Conservation (phyloP, 1,284 basidiomycete genomes). For the Testicularia cyperi region DNA sequence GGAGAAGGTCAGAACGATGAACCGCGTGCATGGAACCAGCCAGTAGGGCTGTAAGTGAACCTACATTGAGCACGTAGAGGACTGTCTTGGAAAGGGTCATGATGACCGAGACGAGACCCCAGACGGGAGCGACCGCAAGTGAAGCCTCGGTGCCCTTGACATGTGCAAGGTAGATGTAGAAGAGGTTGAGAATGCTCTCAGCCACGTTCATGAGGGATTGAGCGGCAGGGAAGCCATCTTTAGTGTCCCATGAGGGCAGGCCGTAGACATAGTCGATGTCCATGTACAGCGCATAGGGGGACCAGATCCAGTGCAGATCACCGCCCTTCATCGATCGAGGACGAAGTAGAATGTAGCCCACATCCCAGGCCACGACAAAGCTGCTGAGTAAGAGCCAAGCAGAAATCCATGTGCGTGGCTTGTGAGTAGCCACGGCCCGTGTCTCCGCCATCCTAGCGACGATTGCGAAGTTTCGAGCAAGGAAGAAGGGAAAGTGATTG, state of each 20-base stretch:
- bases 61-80: slow-evolving; percentile 64
- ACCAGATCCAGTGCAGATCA: slow-evolving; percentile 45
- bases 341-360: slow-evolving; percentile 45
- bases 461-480: no score
- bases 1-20: not conserved
- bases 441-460: no score
- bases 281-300: slow-evolving; percentile 66
- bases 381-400: slow-evolving; percentile 35
- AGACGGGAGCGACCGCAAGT: slow-evolving; percentile 66
- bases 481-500: no score
- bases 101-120: slow-evolving; percentile 72
- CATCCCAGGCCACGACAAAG: slow-evolving; percentile 43
- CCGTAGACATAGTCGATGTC: slow-evolving; percentile 77
- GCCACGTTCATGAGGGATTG: slow-evolving; percentile 79
- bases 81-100: slow-evolving; percentile 83
- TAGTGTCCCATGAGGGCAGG: slow-evolving; percentile 66
- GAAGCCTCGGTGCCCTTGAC: slow-evolving; percentile 62
- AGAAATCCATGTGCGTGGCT: slow-evolving; percentile 19
- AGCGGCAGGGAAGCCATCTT: slow-evolving; percentile 81
- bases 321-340: slow-evolving; percentile 62
- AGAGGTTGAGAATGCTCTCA: slow-evolving; percentile 72
- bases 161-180: slow-evolving; percentile 75
- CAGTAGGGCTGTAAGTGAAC: not conserved
- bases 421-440: slow-evolving; percentile 11
- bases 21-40: not conserved